These are phyloP conservation scores for Aspergillus pseudoterreus DNA, from an alignment of 2,329 filamentous ascomycete species.

Conservation along the genomic window DNA sequence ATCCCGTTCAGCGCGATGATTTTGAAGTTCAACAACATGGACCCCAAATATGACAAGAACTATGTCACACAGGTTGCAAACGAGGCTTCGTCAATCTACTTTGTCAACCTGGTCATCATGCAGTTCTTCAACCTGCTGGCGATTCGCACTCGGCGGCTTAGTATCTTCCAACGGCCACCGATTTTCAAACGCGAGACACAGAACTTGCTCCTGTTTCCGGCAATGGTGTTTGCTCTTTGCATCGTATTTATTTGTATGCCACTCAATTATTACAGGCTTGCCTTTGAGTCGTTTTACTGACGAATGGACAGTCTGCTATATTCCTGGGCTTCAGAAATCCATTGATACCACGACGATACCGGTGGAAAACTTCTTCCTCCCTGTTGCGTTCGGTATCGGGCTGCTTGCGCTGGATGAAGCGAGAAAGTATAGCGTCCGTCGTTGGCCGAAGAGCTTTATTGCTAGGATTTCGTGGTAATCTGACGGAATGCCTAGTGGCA, in stretches of 20 bases:
- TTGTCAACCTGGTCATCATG: slow-evolving; percentile 77
- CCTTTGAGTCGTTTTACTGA: background rate
- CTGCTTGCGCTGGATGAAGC: slow-evolving; percentile 64
- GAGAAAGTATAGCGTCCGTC: slow-evolving; percentile 61
- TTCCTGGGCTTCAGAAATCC: slow-evolving; percentile 59
- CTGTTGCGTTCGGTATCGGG: slow-evolving; percentile 65
- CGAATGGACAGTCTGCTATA: slow-evolving; percentile 44
- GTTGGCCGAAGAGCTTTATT: slow-evolving; percentile 54
- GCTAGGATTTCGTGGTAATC: slow-evolving; percentile 62
- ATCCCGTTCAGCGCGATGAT: slow-evolving; percentile 63
- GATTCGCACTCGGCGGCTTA: slow-evolving; percentile 61
- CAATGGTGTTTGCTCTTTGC: slow-evolving; percentile 64
- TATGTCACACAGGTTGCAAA: slow-evolving; percentile 57
- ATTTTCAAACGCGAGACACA: slow-evolving; percentile 61
- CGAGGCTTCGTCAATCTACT: slow-evolving; percentile 70
- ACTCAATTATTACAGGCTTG: background rate
- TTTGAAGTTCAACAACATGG: slow-evolving; percentile 62
- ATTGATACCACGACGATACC: slow-evolving; percentile 62
- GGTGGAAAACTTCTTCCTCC: slow-evolving; percentile 72
- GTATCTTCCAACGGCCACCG: slow-evolving; percentile 70
- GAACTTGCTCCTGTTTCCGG: slow-evolving; percentile 67
- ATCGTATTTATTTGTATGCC: slow-evolving; percentile 66
- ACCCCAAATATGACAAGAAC: slow-evolving; percentile 50
- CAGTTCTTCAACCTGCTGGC: slow-evolving; percentile 74
- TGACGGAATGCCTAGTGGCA: no score